phyloP scores from a whole-genome alignment of 768 basidiomycete species.

The Lactarius deliciosus region DNA sequence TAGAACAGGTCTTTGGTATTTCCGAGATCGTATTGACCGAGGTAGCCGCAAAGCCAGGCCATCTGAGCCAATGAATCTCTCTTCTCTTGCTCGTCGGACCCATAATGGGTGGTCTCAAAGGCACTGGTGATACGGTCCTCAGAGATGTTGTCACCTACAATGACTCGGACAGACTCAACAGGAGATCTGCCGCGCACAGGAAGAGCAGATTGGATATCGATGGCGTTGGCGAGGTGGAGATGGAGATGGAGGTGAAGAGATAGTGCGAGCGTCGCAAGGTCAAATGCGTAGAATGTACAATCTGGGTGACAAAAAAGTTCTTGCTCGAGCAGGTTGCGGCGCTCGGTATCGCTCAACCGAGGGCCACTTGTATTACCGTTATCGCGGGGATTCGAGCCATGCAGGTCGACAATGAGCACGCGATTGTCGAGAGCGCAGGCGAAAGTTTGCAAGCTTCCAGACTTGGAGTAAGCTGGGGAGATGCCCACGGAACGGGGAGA shows the following conservation, averaged over 20 bases:
- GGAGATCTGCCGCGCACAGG: conserved; percentile 41
- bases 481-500: conserved; percentile 44
- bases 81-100: conserved; percentile 20
- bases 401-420: conserved; percentile 32
- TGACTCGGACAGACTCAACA: conserved; percentile 41
- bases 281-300: conserved; percentile 53
- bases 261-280: conserved; percentile 51
- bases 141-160: conserved; percentile 29
- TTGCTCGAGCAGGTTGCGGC: conserved; percentile 39
- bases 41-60: conserved; percentile 38
- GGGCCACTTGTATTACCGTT: not conserved
- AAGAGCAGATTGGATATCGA: conserved; percentile 59
- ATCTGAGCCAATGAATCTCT: conserved; percentile 29
- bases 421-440: conserved; percentile 43
- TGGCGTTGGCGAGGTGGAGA: conserved; percentile 46
- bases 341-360: conserved; percentile 27
- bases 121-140: conserved; percentile 28
- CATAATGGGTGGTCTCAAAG: conserved; percentile 31
- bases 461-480: conserved; percentile 48
- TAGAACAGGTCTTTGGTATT: conserved; percentile 41
- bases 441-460: conserved; percentile 46
- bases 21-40: conserved; percentile 41
- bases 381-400: conserved; percentile 1
- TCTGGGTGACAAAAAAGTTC: conserved; percentile 46
- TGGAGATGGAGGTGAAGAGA: conserved; percentile 45